phyloP scores from a whole-genome alignment of 257 asterid species.

The Penstemon davidsonii region DNA sequence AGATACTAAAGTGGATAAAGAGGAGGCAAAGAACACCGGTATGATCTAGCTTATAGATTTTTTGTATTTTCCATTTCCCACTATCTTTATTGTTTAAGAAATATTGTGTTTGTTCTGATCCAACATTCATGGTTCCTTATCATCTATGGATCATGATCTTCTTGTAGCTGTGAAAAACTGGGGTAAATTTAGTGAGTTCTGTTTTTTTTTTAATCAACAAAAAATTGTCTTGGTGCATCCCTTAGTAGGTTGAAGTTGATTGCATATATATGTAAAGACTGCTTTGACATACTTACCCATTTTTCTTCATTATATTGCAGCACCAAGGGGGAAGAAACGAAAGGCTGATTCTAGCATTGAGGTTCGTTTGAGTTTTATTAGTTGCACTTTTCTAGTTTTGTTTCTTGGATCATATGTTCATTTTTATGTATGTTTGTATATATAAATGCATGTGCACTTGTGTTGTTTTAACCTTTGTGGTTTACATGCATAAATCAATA shows the following conservation, averaged over 20 bases:
- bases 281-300: conserved; percentile 16
- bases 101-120: neutral
- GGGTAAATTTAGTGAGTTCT: conserved; percentile 1
- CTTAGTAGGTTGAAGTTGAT: conserved; percentile 18
- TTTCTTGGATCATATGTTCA: neutral
- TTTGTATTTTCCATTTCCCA: conserved; percentile 23
- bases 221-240: neutral
- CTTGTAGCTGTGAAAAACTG: conserved; percentile 3
- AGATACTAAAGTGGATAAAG: conserved; percentile 69
- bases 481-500: neutral
- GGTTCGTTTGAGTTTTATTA: conserved; percentile 44
- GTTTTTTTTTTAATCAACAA: conserved; percentile 21
- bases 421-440: neutral
- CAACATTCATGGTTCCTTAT: neutral
- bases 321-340: conserved; percentile 77
- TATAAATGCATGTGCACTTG: neutral
- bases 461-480: conserved; percentile 10
- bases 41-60: conserved; percentile 25
- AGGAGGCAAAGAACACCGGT: conserved; percentile 57
- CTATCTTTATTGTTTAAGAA: conserved; percentile 8
- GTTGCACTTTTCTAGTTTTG: conserved; percentile 11
- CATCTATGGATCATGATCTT: neutral
- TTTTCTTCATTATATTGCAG: conserved; percentile 45
- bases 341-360: conserved; percentile 66
- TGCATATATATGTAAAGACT: conserved; percentile 17